Conservation (phyloP, 495 filamentous ascomycete genomes). For the Cryomyces antarcticus region DNA sequence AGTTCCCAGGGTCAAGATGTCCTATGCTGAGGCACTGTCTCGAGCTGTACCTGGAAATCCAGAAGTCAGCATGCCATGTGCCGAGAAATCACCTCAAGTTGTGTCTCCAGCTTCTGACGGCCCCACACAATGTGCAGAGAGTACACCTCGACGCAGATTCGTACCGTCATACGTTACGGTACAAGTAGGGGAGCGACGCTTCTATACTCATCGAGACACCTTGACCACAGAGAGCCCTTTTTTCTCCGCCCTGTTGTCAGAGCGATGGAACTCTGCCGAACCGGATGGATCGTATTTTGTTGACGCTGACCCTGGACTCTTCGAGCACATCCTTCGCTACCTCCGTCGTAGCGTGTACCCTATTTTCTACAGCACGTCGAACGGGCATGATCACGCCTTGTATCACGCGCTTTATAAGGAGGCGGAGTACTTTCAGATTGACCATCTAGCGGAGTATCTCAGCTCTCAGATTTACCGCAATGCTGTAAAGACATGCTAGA, state of each 20-base stretch:
- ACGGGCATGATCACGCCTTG: conserved; percentile 16
- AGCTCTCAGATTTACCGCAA: too few relatives aligned
- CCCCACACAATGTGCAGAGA: too few relatives aligned
- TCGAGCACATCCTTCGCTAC: conserved; percentile 22
- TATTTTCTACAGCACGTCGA: conserved; percentile 18
- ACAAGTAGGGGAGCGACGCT: conserved; percentile 5
- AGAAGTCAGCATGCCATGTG: too few relatives aligned
- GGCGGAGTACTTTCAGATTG: conserved; percentile 19
- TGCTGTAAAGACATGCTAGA: too few relatives aligned
- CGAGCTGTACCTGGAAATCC: too few relatives aligned
- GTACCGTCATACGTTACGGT: not conserved
- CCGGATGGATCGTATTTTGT: conserved; percentile 22
- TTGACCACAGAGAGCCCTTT: conserved; percentile 2
- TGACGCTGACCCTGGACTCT: conserved; percentile 21
- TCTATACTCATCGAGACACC: conserved; percentile 3
- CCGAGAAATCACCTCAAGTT: too few relatives aligned
- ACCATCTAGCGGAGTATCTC: conserved; percentile 1
- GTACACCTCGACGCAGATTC: too few relatives aligned
- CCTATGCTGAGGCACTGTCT: too few relatives aligned
- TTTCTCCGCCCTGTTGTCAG: conserved; percentile 7
- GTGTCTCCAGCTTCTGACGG: too few relatives aligned
- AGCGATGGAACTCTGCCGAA: conserved; percentile 5
- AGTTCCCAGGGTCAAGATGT: too few relatives aligned
- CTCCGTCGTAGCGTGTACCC: conserved; percentile 19
- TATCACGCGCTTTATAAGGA: conserved; percentile 17